Conservation (phyloP, 768 basidiomycete genomes). For the Cantharellus cinnabarinus region DNA sequence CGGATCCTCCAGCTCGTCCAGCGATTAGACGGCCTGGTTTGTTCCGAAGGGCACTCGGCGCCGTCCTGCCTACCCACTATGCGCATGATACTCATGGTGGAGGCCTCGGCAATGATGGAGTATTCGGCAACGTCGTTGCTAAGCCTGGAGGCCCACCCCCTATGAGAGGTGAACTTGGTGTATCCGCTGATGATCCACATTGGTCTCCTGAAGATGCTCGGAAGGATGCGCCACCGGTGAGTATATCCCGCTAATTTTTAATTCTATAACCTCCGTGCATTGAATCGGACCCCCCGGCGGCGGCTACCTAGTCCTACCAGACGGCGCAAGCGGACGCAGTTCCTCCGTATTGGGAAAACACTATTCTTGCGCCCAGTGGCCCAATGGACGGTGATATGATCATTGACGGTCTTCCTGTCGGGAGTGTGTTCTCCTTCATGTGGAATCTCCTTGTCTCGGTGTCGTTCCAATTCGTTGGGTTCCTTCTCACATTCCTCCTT, state of each 20-base stretch:
- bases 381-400: constrained; percentile 62
- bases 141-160: constrained; percentile 40
- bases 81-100: constrained; percentile 29
- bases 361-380: constrained; percentile 59
- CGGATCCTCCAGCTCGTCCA: constrained; percentile 22
- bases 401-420: constrained; percentile 80
- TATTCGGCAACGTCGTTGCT: constrained; percentile 85
- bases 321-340: constrained; percentile 77
- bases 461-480: constrained; percentile 95
- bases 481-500: constrained; percentile 80
- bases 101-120: constrained; percentile 74
- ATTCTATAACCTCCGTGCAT: not conserved
- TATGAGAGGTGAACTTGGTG: constrained; percentile 16
- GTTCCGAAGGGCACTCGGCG: constrained; percentile 37
- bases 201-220: constrained; percentile 58
- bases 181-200: constrained; percentile 28
- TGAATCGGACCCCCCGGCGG: not conserved
- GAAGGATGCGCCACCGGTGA: constrained; percentile 70
- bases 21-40: constrained; percentile 22
- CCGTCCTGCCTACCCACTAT: constrained; percentile 48
- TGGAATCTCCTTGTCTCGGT: constrained; percentile 70
- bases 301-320: constrained; percentile 44
- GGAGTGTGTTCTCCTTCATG: constrained; percentile 65
- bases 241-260: constrained; percentile 13
- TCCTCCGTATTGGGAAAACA: constrained; percentile 94